phyloP scores from a whole-genome alignment of 108 stramenopile genomes.

The Cyclotella cryptica region DNA sequence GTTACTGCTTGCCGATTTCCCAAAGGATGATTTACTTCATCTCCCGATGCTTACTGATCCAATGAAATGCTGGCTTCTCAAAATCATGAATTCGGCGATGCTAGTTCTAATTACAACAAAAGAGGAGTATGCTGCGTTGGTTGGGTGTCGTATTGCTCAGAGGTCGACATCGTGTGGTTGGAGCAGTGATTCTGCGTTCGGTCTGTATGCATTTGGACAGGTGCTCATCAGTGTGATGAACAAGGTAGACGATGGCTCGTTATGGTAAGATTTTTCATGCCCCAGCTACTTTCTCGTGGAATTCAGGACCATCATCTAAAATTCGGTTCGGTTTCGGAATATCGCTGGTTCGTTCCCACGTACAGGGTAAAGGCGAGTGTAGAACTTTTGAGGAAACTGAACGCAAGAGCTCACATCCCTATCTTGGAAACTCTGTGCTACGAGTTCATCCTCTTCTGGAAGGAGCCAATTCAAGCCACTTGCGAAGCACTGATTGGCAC shows the following conservation, averaged over 20 bases:
- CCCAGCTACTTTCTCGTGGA: too few species aligned
- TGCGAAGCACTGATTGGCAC: not conserved
- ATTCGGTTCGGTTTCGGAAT: not conserved
- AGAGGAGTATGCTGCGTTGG: not conserved
- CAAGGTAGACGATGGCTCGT: constrained; percentile 2
- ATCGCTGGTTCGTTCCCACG: not conserved
- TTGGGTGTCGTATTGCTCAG: constrained; percentile 2
- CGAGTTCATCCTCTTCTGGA: constrained; percentile 17
- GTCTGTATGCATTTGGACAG: constrained; percentile 1
- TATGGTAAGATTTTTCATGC: not conserved
- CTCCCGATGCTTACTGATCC: constrained; percentile 1
- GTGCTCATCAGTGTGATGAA: not conserved
- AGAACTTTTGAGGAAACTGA: not conserved
- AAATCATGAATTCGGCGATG: not conserved
- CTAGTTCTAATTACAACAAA: constrained; percentile 1
- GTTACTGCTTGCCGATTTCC: not conserved
- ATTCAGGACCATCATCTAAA: not conserved
- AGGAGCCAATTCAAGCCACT: constrained; percentile 19
- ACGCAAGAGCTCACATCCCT: not conserved
- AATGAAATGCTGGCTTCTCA: constrained; percentile 3
- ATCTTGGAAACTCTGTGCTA: not conserved
- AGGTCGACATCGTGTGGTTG: not conserved
- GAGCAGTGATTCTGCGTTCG: constrained; percentile 4
- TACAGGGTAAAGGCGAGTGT: not conserved
- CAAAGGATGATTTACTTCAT: constrained; percentile 4